phyloP scores from a whole-genome alignment of 768 basidiomycete genomes.

The Tricholomella constricta region DNA sequence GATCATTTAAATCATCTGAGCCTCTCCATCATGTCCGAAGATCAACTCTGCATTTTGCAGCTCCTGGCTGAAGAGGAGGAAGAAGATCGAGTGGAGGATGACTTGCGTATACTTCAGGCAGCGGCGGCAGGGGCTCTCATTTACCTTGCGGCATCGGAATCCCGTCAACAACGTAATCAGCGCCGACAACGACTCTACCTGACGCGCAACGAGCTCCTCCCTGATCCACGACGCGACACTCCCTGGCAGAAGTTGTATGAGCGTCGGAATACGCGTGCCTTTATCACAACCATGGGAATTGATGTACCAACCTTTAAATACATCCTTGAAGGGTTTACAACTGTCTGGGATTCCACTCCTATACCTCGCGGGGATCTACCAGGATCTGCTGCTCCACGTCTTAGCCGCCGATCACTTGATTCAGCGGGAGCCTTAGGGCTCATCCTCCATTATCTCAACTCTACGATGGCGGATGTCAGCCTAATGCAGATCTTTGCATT shows the following conservation, averaged over 20 bases:
- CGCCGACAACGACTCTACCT: not conserved
- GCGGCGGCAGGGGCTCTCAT: not conserved
- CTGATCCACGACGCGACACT: not conserved
- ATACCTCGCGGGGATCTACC: not conserved
- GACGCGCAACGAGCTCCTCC: not conserved
- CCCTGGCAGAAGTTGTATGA: constrained; percentile 2
- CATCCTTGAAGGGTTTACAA: constrained; percentile 3
- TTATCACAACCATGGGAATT: constrained; percentile 7
- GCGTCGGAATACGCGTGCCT: not conserved
- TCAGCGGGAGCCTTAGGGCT: not conserved
- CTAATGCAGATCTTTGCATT: not conserved
- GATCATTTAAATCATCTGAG: not conserved
- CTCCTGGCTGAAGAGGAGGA: not conserved
- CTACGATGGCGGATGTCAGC: not conserved
- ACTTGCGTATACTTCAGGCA: not conserved
- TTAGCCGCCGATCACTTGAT: not conserved
- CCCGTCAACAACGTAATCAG: not conserved
- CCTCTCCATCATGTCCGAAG: not conserved
- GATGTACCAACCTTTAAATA: constrained; percentile 3
- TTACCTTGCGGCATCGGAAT: not conserved
- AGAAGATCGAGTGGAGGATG: not conserved
- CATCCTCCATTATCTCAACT: not conserved
- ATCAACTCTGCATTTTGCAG: not conserved
- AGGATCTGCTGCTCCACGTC: not conserved
- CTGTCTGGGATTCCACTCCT: not conserved